Conservation (phyloP, 2,329 filamentous ascomycete genomes). For the Botrytis aclada region DNA sequence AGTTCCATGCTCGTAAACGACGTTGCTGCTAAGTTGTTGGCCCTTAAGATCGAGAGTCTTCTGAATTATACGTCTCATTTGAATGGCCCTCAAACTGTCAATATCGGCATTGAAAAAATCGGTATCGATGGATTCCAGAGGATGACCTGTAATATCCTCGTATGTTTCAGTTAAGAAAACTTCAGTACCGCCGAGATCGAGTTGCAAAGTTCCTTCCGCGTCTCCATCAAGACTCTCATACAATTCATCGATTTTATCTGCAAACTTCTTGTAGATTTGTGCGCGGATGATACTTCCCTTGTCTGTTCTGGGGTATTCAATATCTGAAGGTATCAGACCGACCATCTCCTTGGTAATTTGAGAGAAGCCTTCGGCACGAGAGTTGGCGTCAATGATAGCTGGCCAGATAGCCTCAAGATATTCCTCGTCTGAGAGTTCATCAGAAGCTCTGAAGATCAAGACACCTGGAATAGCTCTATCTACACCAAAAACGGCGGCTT, state of each 20-base stretch:
- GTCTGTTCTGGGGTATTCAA: conserved; percentile 48
- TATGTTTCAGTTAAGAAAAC: conserved; percentile 30
- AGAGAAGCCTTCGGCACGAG: conserved; percentile 49
- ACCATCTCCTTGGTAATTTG: conserved; percentile 53
- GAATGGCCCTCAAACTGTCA: conserved; percentile 58
- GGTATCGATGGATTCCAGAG: conserved; percentile 39
- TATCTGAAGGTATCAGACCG: conserved; percentile 44
- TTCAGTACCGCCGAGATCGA: conserved; percentile 37
- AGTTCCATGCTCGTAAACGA: conserved; percentile 57
- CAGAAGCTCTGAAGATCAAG: conserved; percentile 49
- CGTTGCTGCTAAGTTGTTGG: conserved; percentile 50
- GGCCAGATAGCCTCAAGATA: conserved; percentile 50
- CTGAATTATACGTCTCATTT: conserved; percentile 51
- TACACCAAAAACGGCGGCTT: conserved; percentile 56
- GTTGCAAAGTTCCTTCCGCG: conserved; percentile 23
- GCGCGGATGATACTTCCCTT: conserved; percentile 53
- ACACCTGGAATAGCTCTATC: conserved; percentile 52
- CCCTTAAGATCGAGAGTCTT: conserved; percentile 49
- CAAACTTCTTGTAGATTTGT: conserved; percentile 47
- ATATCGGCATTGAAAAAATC: conserved; percentile 59
- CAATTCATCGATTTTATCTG: conserved; percentile 43
- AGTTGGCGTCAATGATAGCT: conserved; percentile 51
- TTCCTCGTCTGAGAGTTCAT: conserved; percentile 43
- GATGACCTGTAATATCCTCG: conserved; percentile 21
- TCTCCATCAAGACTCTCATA: conserved; percentile 38